These are phyloP conservation scores for Epichloe elymi DNA, from an alignment of 2,329 filamentous ascomycete genomes.

Conservation along the genomic window DNA sequence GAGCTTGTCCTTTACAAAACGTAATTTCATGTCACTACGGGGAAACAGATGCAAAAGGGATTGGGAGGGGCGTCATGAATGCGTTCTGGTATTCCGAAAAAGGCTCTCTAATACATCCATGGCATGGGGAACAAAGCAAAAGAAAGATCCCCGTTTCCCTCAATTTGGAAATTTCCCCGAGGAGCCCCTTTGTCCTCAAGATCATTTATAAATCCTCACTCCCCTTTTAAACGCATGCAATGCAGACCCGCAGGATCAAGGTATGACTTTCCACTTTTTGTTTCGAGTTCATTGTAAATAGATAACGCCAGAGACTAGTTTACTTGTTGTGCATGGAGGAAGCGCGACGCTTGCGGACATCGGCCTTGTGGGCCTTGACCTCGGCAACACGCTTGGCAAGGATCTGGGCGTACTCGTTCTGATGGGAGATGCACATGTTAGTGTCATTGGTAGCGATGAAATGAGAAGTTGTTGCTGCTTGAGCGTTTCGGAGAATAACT, in stretches of 20 bases:
- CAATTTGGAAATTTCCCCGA: neutral
- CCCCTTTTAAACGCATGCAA: conserved; percentile 24
- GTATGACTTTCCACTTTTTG: conserved; percentile 21
- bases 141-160: neutral
- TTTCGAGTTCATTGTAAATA: conserved; percentile 12
- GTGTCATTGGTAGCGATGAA: conserved; percentile 21
- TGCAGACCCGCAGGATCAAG: conserved; percentile 21
- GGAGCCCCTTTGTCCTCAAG: conserved; percentile 13
- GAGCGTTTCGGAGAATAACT: conserved; percentile 24
- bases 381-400: conserved; percentile 95
- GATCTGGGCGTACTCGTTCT: conserved; percentile 96
- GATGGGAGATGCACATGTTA: conserved; percentile 9
- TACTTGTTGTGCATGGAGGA: conserved; percentile 94
- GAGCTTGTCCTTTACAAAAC: neutral
- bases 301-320: conserved; percentile 24
- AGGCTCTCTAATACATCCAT: conserved; percentile 26
- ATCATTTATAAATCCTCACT: conserved; percentile 19
- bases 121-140: conserved; percentile 8
- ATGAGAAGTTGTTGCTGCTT: neutral
- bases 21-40: neutral
- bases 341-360: conserved; percentile 92
- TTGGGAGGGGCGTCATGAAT: conserved; percentile 12
- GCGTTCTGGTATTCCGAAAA: conserved; percentile 21
- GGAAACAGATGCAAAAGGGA: neutral
- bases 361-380: conserved; percentile 86